phyloP scores from a whole-genome alignment of 495 filamentous ascomycete species.

The Penicillium paxilli region DNA sequence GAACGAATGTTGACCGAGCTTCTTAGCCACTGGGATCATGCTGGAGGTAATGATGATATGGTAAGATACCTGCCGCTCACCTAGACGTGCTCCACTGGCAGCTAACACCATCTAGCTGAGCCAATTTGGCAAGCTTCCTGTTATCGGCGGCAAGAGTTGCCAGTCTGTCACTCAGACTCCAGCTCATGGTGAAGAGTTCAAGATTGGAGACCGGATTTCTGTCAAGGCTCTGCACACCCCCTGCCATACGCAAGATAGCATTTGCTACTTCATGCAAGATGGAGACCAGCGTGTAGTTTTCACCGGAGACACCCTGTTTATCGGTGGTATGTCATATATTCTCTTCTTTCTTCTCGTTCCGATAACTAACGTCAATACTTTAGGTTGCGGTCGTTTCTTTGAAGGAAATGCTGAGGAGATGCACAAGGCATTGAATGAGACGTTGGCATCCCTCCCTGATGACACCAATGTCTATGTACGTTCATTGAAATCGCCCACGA shows the following conservation, averaged over 20 bases:
- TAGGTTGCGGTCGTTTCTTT: slow-evolving; percentile 96
- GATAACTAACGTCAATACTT: slow-evolving; percentile 4
- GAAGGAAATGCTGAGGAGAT: slow-evolving; percentile 90
- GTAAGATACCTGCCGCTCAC: slow-evolving; percentile 39
- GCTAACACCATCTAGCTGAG: slow-evolving; percentile 56
- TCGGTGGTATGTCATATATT: slow-evolving; percentile 62
- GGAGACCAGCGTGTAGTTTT: slow-evolving; percentile 80
- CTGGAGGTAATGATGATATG: slow-evolving; percentile 84
- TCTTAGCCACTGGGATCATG: slow-evolving; percentile 87
- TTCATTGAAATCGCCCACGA: slow-evolving; percentile 2
- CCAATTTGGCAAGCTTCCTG: slow-evolving; percentile 61
- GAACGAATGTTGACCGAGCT: slow-evolving; percentile 3
- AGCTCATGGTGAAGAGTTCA: slow-evolving; percentile 72
- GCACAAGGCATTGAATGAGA: slow-evolving; percentile 88
- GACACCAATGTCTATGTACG: slow-evolving; percentile 91
- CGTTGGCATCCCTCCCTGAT: slow-evolving; percentile 76
- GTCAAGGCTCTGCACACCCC: slow-evolving; percentile 93
- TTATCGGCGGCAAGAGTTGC: slow-evolving; percentile 90
- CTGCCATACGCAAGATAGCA: slow-evolving; percentile 97
- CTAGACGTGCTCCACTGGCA: background rate
- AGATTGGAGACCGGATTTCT: slow-evolving; percentile 75
- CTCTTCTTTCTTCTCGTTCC: background rate
- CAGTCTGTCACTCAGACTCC: slow-evolving; percentile 74
- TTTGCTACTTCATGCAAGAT: slow-evolving; percentile 89
- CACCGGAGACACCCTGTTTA: slow-evolving; percentile 94